A percentile compares a stretch with the other conserved stretches of the same genome.
These are phyloP conservation scores for Amanita rubescens DNA, from an alignment of 768 basidiomycete species.

Conservation along the genomic window DNA sequence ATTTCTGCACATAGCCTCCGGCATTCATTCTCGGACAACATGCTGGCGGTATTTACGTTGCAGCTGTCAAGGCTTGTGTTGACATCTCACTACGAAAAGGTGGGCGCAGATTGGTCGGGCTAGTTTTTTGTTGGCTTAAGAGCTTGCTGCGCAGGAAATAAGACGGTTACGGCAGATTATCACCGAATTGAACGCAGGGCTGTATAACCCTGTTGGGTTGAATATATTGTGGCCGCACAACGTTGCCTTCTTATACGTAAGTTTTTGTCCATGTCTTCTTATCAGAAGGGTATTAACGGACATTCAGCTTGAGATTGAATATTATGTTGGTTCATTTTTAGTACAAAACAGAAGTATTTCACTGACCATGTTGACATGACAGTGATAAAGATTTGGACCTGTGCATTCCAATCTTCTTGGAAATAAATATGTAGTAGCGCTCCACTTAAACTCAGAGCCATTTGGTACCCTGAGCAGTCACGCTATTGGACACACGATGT, in stretches of 20 bases:
- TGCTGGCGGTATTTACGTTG: conserved; percentile 69
- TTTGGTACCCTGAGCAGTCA: not conserved
- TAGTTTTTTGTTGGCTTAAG: not conserved
- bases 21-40: conserved; percentile 70
- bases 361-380: not conserved
- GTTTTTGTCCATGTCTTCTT: conserved; percentile 28
- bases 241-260: conserved; percentile 87
- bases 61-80: conserved; percentile 70
- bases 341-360: not conserved
- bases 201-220: conserved; percentile 84
- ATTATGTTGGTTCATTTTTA: conserved; percentile 58
- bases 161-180: conserved; percentile 52
- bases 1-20: conserved; percentile 79
- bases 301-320: conserved; percentile 86
- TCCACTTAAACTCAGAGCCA: not conserved
- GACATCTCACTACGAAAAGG: conserved; percentile 79
- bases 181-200: conserved; percentile 55
- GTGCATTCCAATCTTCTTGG: not conserved
- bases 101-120: conserved; percentile 19
- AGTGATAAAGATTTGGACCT: not conserved
- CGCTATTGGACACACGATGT: not conserved
- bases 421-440: not conserved
- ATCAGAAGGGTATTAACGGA: not conserved
- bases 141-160: conserved; percentile 58
- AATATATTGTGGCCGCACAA: conserved; percentile 80